Conservation (phyloP, 169 alveolate species). For the Theileria equi region DNA sequence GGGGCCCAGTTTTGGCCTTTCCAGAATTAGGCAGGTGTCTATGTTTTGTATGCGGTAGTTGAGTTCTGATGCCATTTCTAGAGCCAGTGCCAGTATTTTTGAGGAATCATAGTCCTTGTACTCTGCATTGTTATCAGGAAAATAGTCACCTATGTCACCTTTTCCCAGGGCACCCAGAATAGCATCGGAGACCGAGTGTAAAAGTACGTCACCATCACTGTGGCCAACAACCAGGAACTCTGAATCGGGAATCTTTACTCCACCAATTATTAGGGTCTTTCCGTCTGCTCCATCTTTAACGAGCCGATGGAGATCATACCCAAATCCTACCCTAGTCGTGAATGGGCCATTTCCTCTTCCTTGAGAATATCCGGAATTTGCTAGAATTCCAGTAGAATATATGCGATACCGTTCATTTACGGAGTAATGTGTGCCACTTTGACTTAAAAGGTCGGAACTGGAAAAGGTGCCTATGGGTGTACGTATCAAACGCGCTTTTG, state of each 20-base stretch:
- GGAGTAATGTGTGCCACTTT: too few species aligned
- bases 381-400: too few species aligned
- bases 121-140: slow-evolving; percentile 77
- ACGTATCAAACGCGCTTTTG: too few species aligned
- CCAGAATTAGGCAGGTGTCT: slow-evolving; percentile 41
- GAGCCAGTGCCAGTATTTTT: slow-evolving; percentile 17
- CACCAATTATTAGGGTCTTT: slow-evolving; percentile 69
- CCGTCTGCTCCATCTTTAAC: slow-evolving; percentile 41
- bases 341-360: too few species aligned
- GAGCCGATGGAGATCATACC: slow-evolving; percentile 47
- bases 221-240: slow-evolving; percentile 70
- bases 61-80: slow-evolving; percentile 7
- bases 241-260: slow-evolving; percentile 54
- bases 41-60: slow-evolving; percentile 42
- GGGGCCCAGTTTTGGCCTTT: slow-evolving; percentile 32
- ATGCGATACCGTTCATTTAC: too few species aligned
- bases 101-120: slow-evolving; percentile 65
- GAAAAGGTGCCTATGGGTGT: too few species aligned
- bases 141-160: slow-evolving; percentile 83
- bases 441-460: too few species aligned
- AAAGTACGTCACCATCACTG: slow-evolving; percentile 86
- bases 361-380: too few species aligned
- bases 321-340: slow-evolving; percentile 37
- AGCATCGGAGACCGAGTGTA: slow-evolving; percentile 80
- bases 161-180: slow-evolving; percentile 77